Evolutionary conservation across 805 yeast species (phyloP).

Genomic region (Yarrowia yakushimensis): DNA sequence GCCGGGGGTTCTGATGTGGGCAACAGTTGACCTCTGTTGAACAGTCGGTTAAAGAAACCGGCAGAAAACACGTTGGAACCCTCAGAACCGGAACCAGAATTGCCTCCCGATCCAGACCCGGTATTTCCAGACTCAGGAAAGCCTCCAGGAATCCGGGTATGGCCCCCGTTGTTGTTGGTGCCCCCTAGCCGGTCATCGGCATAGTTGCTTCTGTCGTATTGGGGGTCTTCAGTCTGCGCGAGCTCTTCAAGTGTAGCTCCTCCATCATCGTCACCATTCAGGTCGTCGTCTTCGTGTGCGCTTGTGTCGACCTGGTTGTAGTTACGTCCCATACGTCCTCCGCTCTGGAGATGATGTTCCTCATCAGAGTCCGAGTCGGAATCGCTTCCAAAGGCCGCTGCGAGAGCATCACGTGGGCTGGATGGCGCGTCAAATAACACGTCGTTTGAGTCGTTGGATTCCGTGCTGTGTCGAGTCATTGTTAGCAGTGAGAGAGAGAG

Average conservation of each 20-base stretch:
- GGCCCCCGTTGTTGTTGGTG: not conserved
- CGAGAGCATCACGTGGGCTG: slow-evolving; percentile 27
- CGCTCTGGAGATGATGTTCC: slow-evolving; percentile 24
- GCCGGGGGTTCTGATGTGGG: slow-evolving; percentile 2
- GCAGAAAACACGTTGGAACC: slow-evolving; percentile 11
- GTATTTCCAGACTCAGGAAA: not conserved
- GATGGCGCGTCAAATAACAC: slow-evolving; percentile 25
- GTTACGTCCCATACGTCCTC: slow-evolving; percentile 1
- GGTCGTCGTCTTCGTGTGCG: not conserved
- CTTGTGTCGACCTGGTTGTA: slow-evolving; percentile 20
- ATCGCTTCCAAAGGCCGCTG: slow-evolving; percentile 29
- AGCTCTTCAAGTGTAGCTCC: slow-evolving; percentile 11
- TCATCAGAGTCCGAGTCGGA: slow-evolving; percentile 28
- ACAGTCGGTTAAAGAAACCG: slow-evolving; percentile 12
- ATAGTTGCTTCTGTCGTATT: slow-evolving; percentile 16
- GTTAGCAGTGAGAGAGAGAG: not conserved
- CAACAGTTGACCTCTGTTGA: slow-evolving; percentile 2
- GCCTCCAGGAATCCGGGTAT: slow-evolving; percentile 2
- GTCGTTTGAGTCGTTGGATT: slow-evolving; percentile 17
- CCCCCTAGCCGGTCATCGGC: slow-evolving; percentile 13
- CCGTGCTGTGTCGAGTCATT: slow-evolving; percentile 21
- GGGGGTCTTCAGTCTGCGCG: slow-evolving; percentile 11
- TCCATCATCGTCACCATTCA: not conserved
- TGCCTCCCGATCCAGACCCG: not conserved
- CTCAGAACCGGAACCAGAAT: not conserved